Base-by-base conservation (phyloP, 1,284 basidiomycete genomes). In the Rhodotorula sp. region DNA sequence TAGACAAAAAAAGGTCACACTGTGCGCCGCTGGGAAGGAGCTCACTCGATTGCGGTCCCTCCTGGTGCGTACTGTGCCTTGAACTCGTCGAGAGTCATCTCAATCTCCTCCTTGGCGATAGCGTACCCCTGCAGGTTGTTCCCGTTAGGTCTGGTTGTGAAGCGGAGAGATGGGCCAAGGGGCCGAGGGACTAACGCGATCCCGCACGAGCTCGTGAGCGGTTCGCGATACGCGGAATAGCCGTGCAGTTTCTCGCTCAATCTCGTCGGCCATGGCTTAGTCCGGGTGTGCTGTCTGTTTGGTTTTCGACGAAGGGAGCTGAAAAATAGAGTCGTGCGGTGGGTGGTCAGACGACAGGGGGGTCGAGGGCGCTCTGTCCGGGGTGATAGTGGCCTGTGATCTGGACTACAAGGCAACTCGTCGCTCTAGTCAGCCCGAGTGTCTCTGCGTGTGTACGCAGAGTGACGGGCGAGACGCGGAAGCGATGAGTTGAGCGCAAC, bases 221-320 rank as follows among this genome's bases (percentile, higher is more conserved):
- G 96, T 99, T 78, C 92, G 85, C 82, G 95, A 95, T 73, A 99
- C 94, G 79, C 95, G 90, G 93, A 94, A 98, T 78, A 99, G 85
- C 79, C 89, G 88, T 64, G 93, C 79, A 44, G 80, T 78, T 72
- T 82, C 79, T 57, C 81, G 76, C 65, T 82, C 81, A 62, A 80
- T 78, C 60, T 83, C 82, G 51, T 76, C 72, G 54, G 68, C 63
- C 71, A 73, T 70, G 3, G 24, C 56, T 8, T 44, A 10, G n/a
- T 24, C 8, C 10, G 37, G 10, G 7, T 10, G 1, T 10, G 37
- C 37, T 37, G 37, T 37, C 37, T 42, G 10, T 42, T 33, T 42
- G 10, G 10, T 42, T 33, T 42, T 14, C 37, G 42, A 20, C 44
- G n/a, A 15, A 14, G 24, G 8, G 26, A 29, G n/a, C n/a, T n/a